Base-by-base conservation (phyloP, 208 protist species). In the Jaenimonas drosophilae region DNA sequence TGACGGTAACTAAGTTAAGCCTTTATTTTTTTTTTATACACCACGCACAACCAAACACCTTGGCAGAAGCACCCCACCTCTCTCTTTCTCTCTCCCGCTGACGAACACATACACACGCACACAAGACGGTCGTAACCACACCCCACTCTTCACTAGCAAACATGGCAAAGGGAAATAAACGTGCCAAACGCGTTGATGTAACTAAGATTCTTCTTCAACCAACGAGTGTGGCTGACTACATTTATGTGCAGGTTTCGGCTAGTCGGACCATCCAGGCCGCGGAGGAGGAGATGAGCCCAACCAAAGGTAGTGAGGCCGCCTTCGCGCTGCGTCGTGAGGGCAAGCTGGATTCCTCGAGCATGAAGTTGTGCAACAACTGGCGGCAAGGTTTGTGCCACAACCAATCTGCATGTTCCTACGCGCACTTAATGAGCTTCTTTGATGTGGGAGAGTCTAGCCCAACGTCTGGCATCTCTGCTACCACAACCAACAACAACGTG, bases 291-390 rank as follows among this genome's bases (percentile, higher is more conserved):
- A 40, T 91, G 14, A 91, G 77, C 46, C 76, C 74, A 12, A 91
- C 82, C 20, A 63, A 82, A 56, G 82, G 82, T 21, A 88, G 75
- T 54, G 73, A 78, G 49, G 61, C 62, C 12, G 77, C 77, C 38
- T 79, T 84, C 32, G 74, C 74, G 6, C 52, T 80, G 0, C 74
- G 73, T 40, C 65, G 74, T 3, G 70, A 84, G 27, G 82, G 71
- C 9, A 74, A 81, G 48, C 49, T 77, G 23, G 77, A 88, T 20
- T 11, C 16, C 45, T 53, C 55, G 3, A 59, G 63, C 4, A 58
- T 91, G 59, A 75, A 76, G 59, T 52, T 91, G 29, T 91, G 82
- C 49, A 23, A 58, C 20, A 84, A 88, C 62, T 91, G 82, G 78
- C 59, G 73, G 0, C 57, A 66, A 28, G 82, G 82, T 23, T 57